Base-by-base conservation (phyloP, 2,329 filamentous ascomycete species). In the Pseudopyricularia cyperi region DNA sequence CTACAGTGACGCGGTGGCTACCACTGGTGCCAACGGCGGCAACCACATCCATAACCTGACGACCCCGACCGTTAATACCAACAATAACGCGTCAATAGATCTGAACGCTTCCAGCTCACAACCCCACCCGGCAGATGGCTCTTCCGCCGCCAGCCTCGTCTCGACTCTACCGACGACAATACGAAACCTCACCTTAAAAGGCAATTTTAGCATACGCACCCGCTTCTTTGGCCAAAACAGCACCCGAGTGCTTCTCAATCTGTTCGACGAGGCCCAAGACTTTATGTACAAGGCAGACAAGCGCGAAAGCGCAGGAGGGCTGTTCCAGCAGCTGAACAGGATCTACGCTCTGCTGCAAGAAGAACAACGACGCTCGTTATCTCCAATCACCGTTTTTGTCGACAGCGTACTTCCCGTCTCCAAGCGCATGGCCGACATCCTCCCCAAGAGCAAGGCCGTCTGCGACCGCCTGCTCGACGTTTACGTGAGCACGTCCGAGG, bases 361-460 rank as follows among this genome's bases (percentile, higher is more conserved):
- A 48, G 70, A 75, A 30, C 70, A 73, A 57, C 65, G 65, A 51
- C 70, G 71, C 56, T 68, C 68, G 0, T 62, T 76, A 39, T 63
- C 71, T 5, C 75, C 76, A 0, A 77, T 79, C 46, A 68, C 73
- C 3, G 75, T 79, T 32, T 79, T 73, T 57, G 75, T 78, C 28
- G 74, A 79, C 57, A 79, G 75, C n/a, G 74, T 78, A 66, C 74
- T 76, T 60, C 75, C 76, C 0, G 68, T 79, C 2, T 71, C 72
- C 53, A 77, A 77, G 60, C 73, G 76, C 47, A 80, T 80, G 76
- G 70, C 68, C 30, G 75, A 79, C 53, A 76, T 79, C 14, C 58
- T 79, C 17, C 76, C 76, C 1, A 71, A 68, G 32, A 74, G 28
- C 8, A 56, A 70, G 58, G 53, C 63, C 1, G 69, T 75, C 8